Evolutionary conservation across 441 rosid species (phyloP).

Genomic region (Melastoma candidum): DNA sequence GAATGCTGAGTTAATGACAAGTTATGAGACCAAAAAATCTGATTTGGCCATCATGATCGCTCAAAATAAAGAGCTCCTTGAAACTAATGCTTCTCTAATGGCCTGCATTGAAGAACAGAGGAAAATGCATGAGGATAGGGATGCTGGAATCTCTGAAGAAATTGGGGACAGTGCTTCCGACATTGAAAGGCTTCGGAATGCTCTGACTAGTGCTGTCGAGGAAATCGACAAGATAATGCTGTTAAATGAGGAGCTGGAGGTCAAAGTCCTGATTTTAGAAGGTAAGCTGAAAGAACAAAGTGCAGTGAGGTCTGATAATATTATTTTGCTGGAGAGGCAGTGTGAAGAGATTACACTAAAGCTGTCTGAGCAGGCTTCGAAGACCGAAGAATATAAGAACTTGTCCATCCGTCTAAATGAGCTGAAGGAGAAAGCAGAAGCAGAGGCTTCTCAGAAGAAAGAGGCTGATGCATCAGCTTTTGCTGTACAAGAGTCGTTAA

Average conservation of each 20-base stretch:
- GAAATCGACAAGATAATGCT: conserved; percentile 50
- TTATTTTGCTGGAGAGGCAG: conserved; percentile 34
- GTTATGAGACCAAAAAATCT: conserved; percentile 2
- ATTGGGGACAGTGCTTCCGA: conserved; percentile 22
- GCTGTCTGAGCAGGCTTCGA: conserved; percentile 74
- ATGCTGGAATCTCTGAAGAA: conserved; percentile 6
- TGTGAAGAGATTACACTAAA: conserved; percentile 51
- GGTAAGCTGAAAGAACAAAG: conserved; percentile 49
- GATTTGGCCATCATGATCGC: conserved; percentile 1
- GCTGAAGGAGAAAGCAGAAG: conserved; percentile 86
- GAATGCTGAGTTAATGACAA: conserved; percentile 36
- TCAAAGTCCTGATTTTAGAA: conserved; percentile 39
- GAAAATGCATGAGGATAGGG: background rate
- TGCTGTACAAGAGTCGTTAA: conserved; percentile 82
- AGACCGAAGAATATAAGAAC: conserved; percentile 85
- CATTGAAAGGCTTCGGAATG: conserved; percentile 41
- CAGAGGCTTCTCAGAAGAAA: conserved; percentile 48
- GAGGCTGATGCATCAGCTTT: conserved; percentile 45
- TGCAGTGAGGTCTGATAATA: conserved; percentile 34
- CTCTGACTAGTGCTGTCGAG: conserved; percentile 36
- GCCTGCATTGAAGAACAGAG: conserved; percentile 1
- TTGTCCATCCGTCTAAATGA: conserved; percentile 78
- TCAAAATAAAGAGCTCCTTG: conserved; percentile 3
- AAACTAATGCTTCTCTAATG: conserved; percentile 3
- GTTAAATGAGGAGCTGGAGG: conserved; percentile 53